A percentile compares a stretch with the other conserved stretches of the same genome.
Conservation (phyloP, 139 green algal species). For the Volvox reticuliferus region DNA sequence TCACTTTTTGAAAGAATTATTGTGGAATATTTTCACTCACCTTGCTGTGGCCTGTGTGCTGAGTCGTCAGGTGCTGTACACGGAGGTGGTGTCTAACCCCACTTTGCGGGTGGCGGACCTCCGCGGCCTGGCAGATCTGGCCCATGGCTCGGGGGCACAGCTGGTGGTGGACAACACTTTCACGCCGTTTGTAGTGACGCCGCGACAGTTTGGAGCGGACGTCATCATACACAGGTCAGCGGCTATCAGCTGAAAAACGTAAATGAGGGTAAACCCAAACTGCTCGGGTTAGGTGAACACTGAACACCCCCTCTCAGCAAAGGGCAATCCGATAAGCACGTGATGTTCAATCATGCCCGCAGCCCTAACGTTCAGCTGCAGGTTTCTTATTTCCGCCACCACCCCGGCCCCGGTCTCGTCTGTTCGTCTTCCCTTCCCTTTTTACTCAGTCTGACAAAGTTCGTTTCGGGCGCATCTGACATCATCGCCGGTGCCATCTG, state of each 20-base stretch:
- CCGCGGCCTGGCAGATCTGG: slow-evolving; percentile 62
- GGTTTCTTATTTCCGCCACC: too few species aligned
- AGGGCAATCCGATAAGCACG: too few species aligned
- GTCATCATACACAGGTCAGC: slow-evolving; percentile 78
- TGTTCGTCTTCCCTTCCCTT: too few species aligned
- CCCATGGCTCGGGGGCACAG: slow-evolving; percentile 53
- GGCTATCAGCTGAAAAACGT: neutral
- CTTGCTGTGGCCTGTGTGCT: too few species aligned
- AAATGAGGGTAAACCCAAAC: too few species aligned
- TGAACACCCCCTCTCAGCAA: too few species aligned
- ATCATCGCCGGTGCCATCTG: slow-evolving; percentile 78
- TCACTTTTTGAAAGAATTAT: too few species aligned
- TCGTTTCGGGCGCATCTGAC: slow-evolving; percentile 79
- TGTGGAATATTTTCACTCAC: too few species aligned
- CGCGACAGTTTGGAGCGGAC: slow-evolving; percentile 71
- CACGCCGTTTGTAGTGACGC: slow-evolving; percentile 71
- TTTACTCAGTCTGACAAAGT: slow-evolving; percentile 81
- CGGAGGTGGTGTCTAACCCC: slow-evolving; percentile 78
- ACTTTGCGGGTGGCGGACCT: slow-evolving; percentile 80
- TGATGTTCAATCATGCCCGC: too few species aligned
- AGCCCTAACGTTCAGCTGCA: too few species aligned
- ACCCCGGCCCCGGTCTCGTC: too few species aligned
- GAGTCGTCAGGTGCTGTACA: slow-evolving; percentile 69
- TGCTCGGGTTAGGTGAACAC: too few species aligned
- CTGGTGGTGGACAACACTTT: slow-evolving; percentile 92